Evolutionary conservation across 2,329 filamentous ascomycete species (phyloP), one percentile per base, ranked within the genome.

Genomic region (Drechslerella dactyloides): DNA sequence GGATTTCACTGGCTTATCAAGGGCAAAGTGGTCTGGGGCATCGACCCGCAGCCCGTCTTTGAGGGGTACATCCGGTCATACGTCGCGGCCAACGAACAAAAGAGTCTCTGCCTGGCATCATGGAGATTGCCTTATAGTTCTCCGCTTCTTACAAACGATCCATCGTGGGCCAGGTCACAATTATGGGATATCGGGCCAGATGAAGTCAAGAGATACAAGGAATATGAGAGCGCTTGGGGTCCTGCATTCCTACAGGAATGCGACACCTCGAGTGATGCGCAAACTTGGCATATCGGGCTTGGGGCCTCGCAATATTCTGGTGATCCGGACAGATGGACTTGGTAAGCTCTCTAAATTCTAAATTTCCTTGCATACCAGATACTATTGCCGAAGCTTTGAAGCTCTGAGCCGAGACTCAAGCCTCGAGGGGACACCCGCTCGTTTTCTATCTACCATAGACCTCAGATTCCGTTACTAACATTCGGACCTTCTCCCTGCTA

Each of bases 301-400:
- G 55, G 55, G 17, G 37, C 50, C n/a, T 40, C 50, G 5, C 27
- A 37, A 13, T n/a, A 17, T 19, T 21, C 19, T 0, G 50, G 53
- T 37, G 56, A 57, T 37, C 55, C 60, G 1, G 8, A 40, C 10
- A 65, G 40, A 23, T 65, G 60, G 55, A 72, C 40, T 30, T 72
- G 68, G 68, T 72, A 46, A 52, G 66, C 35, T 37, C 35, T 17
- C 23, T n/a, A n/a, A n/a, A n/a, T n/a, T n/a, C n/a, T n/a, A n/a
- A n/a, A n/a, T n/a, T n/a, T n/a, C n/a, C n/a, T n/a, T n/a, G n/a
- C n/a, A n/a, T n/a, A n/a, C n/a, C n/a, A n/a, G n/a, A n/a, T n/a
- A n/a, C n/a, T n/a, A n/a, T n/a, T n/a, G n/a, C n/a, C n/a, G n/a
- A n/a, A n/a, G n/a, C n/a, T n/a, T n/a, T n/a, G n/a, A n/a, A n/a